Evolutionary conservation across 2,329 filamentous ascomycete genomes (phyloP).

Genomic region (Hypoxylon sp.): DNA sequence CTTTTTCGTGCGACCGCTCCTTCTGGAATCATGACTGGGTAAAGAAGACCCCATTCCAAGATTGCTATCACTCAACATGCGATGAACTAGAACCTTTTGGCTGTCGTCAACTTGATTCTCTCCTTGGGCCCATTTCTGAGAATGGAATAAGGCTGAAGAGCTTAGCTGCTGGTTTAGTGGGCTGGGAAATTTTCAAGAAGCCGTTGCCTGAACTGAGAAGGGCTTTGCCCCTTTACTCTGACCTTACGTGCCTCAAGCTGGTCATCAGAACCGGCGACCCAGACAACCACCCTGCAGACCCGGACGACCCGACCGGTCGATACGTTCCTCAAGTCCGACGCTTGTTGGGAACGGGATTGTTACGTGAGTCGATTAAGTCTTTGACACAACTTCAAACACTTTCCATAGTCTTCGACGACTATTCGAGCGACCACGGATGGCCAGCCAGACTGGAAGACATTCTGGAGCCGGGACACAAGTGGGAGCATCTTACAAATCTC

Average conservation of each 20-base stretch:
- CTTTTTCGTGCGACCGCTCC: constrained; percentile 29
- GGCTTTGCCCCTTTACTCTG: constrained; percentile 1
- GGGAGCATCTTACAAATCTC: constrained; percentile 38
- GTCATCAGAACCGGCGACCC: constrained; percentile 33
- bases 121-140: constrained; percentile 38
- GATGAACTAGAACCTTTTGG: constrained; percentile 30
- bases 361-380: constrained; percentile 39
- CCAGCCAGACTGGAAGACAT: constrained; percentile 30
- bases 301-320: no score
- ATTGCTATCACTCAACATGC: constrained; percentile 5
- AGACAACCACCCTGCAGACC: no score
- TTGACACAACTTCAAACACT: constrained; percentile 38
- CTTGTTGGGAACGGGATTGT: constrained; percentile 33
- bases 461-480: constrained; percentile 39
- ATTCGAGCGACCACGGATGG: constrained; percentile 6
- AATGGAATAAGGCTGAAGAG: constrained; percentile 28
- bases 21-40: constrained; percentile 28
- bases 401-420: constrained; percentile 33
- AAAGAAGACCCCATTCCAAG: constrained; percentile 23
- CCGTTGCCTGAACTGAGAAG: constrained; percentile 31
- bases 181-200: constrained; percentile 41
- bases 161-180: constrained; percentile 34
- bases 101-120: constrained; percentile 37
- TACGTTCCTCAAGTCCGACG: no score
- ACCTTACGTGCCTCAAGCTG: constrained; percentile 39